Percentiles rank a stretch among this genome's conserved stretches.
Evolutionary conservation across 108 stramenopile species (phyloP).

Genomic region (Fragilaria crotonensis): DNA sequence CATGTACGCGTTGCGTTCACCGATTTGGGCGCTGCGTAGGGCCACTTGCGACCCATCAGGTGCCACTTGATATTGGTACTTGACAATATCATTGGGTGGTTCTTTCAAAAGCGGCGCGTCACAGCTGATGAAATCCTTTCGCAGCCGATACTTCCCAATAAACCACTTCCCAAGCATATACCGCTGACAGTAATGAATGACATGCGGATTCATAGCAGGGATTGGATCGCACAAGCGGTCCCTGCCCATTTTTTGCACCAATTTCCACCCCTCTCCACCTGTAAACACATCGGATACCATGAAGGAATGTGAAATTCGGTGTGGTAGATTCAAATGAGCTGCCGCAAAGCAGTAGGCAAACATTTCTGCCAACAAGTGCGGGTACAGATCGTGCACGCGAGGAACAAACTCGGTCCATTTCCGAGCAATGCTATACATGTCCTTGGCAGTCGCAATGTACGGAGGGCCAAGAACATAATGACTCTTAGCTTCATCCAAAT

Average conservation of each 20-base stretch:
- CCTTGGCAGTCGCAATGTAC: constrained; percentile 63
- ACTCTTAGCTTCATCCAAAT: constrained; percentile 13
- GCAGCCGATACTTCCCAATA: constrained; percentile 70
- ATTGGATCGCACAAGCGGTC: constrained; percentile 45
- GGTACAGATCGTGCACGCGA: constrained; percentile 52
- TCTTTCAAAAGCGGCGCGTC: constrained; percentile 50
- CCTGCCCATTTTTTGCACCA: constrained; percentile 32
- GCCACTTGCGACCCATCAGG: constrained; percentile 25
- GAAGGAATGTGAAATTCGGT: constrained; percentile 51
- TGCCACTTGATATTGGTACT: constrained; percentile 40
- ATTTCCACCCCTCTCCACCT: constrained; percentile 53
- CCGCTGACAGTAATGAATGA: constrained; percentile 50
- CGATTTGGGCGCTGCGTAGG: constrained; percentile 16
- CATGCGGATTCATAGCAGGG: constrained; percentile 29
- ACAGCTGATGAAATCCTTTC: constrained; percentile 66
- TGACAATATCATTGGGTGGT: constrained; percentile 49
- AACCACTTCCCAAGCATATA: constrained; percentile 54
- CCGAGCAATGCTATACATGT: constrained; percentile 59
- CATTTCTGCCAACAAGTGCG: constrained; percentile 85
- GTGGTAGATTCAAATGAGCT: constrained; percentile 59
- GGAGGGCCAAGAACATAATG: constrained; percentile 74
- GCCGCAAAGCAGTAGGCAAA: constrained; percentile 84
- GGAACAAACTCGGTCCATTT: constrained; percentile 65
- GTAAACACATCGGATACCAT: constrained; percentile 57
- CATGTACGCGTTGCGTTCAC: constrained; percentile 54